These are phyloP conservation scores for Dictyostelium discoideum DNA, from an alignment of 78 protist species.

Conservation along the genomic window DNA sequence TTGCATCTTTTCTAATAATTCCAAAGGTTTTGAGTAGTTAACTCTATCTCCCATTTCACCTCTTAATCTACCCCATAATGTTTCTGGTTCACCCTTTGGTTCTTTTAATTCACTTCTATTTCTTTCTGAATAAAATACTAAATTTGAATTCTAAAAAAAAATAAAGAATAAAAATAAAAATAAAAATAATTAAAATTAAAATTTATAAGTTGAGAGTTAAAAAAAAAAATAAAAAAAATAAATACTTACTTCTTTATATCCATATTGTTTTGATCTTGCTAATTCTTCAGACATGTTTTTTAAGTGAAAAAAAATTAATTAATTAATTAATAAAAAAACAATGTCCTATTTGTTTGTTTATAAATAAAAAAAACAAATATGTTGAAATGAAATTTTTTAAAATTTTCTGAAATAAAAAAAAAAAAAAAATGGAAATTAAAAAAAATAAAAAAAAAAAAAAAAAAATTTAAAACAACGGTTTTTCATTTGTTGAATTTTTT, in stretches of 20 bases:
- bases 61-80: conserved; percentile 72
- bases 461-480: conserved; percentile 49
- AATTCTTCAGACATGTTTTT: conserved; percentile 56
- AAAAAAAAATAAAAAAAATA: not conserved
- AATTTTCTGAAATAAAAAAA: not conserved
- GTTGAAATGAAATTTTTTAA: not conserved
- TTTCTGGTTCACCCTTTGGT: conserved; percentile 90
- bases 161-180: not conserved
- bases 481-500: conserved; percentile 4
- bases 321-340: not conserved
- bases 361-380: not conserved
- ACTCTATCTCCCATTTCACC: conserved; percentile 86
- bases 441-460: conserved; percentile 2
- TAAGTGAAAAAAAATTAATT: not conserved
- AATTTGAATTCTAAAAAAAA: conserved; percentile 62
- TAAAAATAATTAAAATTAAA: not conserved
- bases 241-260: conserved; percentile 71
- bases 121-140: conserved; percentile 75
- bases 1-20: conserved; percentile 7
- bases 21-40: conserved; percentile 27
- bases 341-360: not conserved
- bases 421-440: not conserved
- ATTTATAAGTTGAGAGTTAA: no score
- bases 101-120: conserved; percentile 63
- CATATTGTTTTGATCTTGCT: conserved; percentile 79